These are phyloP conservation scores for Cryptococcus amylolentus DNA, from an alignment of 1,284 basidiomycete genomes.

Conservation along the genomic window DNA sequence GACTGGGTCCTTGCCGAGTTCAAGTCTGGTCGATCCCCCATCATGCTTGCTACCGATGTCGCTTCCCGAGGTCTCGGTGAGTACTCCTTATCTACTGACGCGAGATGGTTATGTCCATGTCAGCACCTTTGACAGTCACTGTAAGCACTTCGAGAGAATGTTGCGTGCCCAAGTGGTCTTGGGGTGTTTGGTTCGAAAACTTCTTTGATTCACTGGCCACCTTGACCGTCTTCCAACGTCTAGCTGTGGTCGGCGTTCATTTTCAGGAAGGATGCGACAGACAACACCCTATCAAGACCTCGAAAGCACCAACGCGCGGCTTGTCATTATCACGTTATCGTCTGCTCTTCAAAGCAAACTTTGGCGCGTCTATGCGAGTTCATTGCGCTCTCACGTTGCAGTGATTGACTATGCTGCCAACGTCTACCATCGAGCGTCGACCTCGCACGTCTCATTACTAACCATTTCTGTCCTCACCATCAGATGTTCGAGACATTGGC, in stretches of 20 bases:
- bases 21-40: slow-evolving; percentile 95
- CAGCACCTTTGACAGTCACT: slow-evolving; percentile 10
- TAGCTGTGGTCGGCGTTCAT: slow-evolving; percentile 7
- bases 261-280: slow-evolving; percentile 3
- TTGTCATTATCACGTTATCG: slow-evolving; percentile 2
- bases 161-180: slow-evolving; percentile 17
- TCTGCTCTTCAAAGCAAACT: not conserved
- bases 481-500: slow-evolving; percentile 49
- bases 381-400: slow-evolving; percentile 18
- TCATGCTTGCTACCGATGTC: slow-evolving; percentile 96
- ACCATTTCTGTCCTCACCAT: slow-evolving; percentile 13
- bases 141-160: slow-evolving; percentile 10
- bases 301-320: slow-evolving; percentile 18
- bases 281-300: slow-evolving; percentile 11
- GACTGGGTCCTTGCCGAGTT: slow-evolving; percentile 99
- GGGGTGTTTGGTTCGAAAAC: slow-evolving; percentile 9
- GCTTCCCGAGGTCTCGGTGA: slow-evolving; percentile 99
- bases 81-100: slow-evolving; percentile 50
- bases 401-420: slow-evolving; percentile 13
- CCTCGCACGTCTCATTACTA: slow-evolving; percentile 8
- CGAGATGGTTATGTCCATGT: slow-evolving; percentile 13
- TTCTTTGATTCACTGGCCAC: slow-evolving; percentile 4
- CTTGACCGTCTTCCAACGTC: not conserved
- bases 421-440: slow-evolving; percentile 10
- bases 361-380: slow-evolving; percentile 2